Percentiles rank a stretch among this genome's conserved stretches.
phyloP scores from a whole-genome alignment of 352 stramenopile species.

The Phytophthora citrophthora region DNA sequence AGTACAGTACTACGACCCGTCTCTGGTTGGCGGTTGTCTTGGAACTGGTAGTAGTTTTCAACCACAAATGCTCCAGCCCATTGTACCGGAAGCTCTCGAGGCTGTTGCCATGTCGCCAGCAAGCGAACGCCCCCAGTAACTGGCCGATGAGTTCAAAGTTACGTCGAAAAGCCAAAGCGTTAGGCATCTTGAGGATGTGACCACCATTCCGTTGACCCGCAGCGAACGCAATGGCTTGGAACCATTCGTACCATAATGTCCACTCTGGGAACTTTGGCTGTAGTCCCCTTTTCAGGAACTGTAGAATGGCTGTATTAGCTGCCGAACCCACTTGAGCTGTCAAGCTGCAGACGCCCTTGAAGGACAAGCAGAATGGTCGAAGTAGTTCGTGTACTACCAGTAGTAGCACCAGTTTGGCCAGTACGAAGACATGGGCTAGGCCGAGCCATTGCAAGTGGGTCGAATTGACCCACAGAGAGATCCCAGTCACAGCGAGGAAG shows the following conservation, averaged over 20 bases:
- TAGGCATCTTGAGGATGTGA: conserved; percentile 46
- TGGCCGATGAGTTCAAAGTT: conserved; percentile 46
- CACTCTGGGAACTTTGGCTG: conserved; percentile 43
- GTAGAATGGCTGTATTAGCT: conserved; percentile 26
- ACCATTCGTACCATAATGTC: conserved; percentile 50
- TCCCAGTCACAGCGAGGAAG: conserved; percentile 13
- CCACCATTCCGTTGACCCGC: conserved; percentile 33
- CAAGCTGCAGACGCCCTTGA: conserved; percentile 32
- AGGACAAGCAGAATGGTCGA: conserved; percentile 48
- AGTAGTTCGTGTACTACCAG: conserved; percentile 42
- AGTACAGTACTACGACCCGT: conserved; percentile 61
- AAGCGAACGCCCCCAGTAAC: conserved; percentile 35
- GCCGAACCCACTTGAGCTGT: conserved; percentile 24
- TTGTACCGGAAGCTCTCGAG: conserved; percentile 45
- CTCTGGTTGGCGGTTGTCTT: background rate
- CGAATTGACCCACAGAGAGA: conserved; percentile 38
- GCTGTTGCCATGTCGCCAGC: conserved; percentile 25
- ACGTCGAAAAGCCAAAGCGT: conserved; percentile 41
- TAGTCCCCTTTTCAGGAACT: conserved; percentile 32
- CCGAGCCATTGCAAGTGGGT: conserved; percentile 34
- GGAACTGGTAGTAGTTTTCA: conserved; percentile 8
- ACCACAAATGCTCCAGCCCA: conserved; percentile 61
- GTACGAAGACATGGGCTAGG: conserved; percentile 22
- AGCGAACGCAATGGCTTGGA: conserved; percentile 45
- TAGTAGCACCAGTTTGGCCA: conserved; percentile 31